These are phyloP conservation scores for Penicillium egyptiacum DNA, from an alignment of 495 filamentous ascomycete species.

Conservation along the genomic window DNA sequence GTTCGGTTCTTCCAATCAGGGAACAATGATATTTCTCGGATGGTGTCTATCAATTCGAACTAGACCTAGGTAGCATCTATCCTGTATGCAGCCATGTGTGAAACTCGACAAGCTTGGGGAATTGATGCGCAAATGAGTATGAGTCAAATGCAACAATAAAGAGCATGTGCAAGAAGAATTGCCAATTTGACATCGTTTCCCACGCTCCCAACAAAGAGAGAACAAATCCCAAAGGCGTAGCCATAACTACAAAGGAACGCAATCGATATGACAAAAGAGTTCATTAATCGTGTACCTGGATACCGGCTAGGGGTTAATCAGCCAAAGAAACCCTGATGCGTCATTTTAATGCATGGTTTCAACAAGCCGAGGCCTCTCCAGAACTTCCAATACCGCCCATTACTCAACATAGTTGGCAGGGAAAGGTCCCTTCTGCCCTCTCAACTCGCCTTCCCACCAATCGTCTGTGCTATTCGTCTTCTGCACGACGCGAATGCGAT, in stretches of 20 bases:
- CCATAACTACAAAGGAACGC: not conserved
- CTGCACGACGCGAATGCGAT: slow-evolving; percentile 78
- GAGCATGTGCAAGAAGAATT: not conserved
- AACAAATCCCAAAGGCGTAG: not conserved
- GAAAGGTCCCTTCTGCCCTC: slow-evolving; percentile 73
- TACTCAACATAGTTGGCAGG: slow-evolving; percentile 81
- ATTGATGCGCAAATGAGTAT: not conserved
- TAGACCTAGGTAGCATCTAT: not conserved
- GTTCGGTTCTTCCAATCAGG: not conserved
- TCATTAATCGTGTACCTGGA: not conserved
- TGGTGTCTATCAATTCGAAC: not conserved
- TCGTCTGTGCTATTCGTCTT: slow-evolving; percentile 86
- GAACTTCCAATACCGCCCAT: not conserved
- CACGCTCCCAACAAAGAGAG: not conserved
- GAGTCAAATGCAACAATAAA: not conserved
- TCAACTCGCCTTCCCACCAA: slow-evolving; percentile 92
- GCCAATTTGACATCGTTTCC: not conserved
- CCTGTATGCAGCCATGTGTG: not conserved
- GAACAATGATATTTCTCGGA: not conserved
- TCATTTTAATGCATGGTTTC: not conserved
- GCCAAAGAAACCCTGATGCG: not conserved
- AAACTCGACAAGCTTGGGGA: not conserved
- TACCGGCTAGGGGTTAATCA: not conserved
- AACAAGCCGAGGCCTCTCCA: not conserved
- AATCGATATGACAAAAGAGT: not conserved